Base-by-base conservation (phyloP, 192 early-diverging fungal genomes). In the Oehlia diaphana region DNA sequence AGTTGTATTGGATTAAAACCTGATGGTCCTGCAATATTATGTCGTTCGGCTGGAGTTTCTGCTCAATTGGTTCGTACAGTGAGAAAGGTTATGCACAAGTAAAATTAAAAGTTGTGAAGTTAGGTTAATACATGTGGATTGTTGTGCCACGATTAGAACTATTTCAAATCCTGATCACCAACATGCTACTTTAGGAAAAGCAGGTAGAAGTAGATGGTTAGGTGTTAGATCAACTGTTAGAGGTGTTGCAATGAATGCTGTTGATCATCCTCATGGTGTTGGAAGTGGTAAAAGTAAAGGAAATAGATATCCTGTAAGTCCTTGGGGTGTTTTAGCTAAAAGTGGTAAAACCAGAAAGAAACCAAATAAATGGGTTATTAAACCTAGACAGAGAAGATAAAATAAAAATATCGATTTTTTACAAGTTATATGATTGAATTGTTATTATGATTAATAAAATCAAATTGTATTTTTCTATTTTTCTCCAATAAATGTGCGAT, bases 221-320 rank as follows among this genome's bases (percentile, higher is more conserved):
- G 96, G 97, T n/a, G 91, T 92, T 83, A 90, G 98, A 72, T 96
- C 98, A 19, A 90, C 90, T 28, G 96, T 98, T 72, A 81, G 98
- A 81, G 98, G 98, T 91, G 94, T 96, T 76, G 95, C 96, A 26
- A 94, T 94, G 94, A 97, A 94, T 88, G 91, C 95, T 10, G 86
- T 88, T 68, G 96, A 96, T 86, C 98, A 99, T 88, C 98, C 98
- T 75, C 96, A 97, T 84, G 98, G 98, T 86, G 98, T 97, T 93
- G 96, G 96, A 68, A 88, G 92, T 79, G 90, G 94, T 47, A 97
- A 99, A 83, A 93, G 91, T 74, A 99, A 98, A 92, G 94, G 97
- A 81, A 93, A 92, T 58, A 84, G 81, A 26, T 39, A 94, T 77
- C 94, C 96, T 63, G 87, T 94, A 79, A 93, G 92, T 76, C 94